Percentiles rank a stretch among this genome's conserved stretches.
These are phyloP conservation scores for Cyanidioschyzon merolae DNA, from an alignment of 23 red algal species.

Conservation along the genomic window DNA sequence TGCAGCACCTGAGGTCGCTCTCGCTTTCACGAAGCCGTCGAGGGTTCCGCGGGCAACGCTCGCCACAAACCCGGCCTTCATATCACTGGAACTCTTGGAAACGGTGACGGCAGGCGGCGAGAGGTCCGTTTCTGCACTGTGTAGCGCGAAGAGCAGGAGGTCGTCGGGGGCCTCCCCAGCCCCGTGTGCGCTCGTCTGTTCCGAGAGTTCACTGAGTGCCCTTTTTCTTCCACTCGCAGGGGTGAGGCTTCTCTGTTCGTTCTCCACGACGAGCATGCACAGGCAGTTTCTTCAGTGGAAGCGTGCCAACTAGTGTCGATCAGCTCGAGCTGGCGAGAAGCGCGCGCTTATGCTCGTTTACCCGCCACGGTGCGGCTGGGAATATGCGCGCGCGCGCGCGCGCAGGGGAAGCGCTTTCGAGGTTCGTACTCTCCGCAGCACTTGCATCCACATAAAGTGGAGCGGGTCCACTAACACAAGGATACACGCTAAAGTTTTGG, in stretches of 20 bases:
- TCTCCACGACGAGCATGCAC: not conserved
- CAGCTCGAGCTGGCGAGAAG: too few relatives aligned
- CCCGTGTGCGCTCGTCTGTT: not conserved
- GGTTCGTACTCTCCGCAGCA: too few relatives aligned
- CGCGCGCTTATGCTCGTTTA: too few relatives aligned
- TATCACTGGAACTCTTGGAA: not conserved
- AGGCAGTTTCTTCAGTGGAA: not conserved
- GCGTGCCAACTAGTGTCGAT: too few relatives aligned
- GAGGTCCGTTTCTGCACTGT: not conserved
- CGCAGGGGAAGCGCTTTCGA: too few relatives aligned
- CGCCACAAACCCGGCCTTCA: not conserved
- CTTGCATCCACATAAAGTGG: too few relatives aligned
- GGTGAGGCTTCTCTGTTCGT: not conserved
- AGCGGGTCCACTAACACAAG: too few relatives aligned
- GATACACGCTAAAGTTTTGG: too few relatives aligned
- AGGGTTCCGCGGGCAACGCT: not conserved
- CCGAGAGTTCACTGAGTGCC: not conserved
- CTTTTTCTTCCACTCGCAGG: not conserved
- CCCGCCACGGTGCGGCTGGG: too few relatives aligned
- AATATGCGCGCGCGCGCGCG: too few relatives aligned
- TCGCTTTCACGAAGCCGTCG: not conserved
- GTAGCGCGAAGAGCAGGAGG: not conserved
- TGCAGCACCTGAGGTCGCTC: not conserved
- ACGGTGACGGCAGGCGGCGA: not conserved
- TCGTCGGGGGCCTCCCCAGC: not conserved